A percentile compares a stretch with the other conserved stretches of the same genome.
Conservation (phyloP, 331 rosid species). For the Stylosanthes scabra region DNA sequence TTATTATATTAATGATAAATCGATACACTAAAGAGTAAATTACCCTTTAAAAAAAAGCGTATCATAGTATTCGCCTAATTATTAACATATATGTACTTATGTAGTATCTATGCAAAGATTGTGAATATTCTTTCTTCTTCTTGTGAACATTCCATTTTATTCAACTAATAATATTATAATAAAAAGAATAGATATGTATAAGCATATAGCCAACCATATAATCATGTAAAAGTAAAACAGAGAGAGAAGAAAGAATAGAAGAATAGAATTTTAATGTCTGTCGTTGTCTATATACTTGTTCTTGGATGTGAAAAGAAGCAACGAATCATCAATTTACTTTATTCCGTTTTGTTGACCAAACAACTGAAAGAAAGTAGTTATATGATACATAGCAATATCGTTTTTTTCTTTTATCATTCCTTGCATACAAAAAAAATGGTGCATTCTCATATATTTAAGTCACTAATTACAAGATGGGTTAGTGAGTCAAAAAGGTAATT, state of each 20-base stretch:
- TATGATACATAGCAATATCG: too few species aligned
- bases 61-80: too few species aligned
- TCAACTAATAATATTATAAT: constrained; percentile 4
- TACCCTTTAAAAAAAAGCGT: too few species aligned
- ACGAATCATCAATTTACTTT: constrained; percentile 10
- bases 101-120: too few species aligned
- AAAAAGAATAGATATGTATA: background rate
- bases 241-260: too few species aligned
- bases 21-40: too few species aligned
- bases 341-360: constrained; percentile 26
- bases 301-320: constrained; percentile 26
- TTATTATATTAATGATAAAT: too few species aligned
- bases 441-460: too few species aligned
- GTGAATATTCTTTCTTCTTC: background rate
- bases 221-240: background rate
- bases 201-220: constrained; percentile 10
- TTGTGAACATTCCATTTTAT: constrained; percentile 6
- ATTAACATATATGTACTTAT: too few species aligned
- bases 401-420: too few species aligned
- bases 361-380: background rate
- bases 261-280: background rate
- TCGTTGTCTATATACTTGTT: background rate
- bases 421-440: too few species aligned
- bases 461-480: background rate
- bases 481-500: constrained; percentile 38